phyloP scores from a whole-genome alignment of 1,284 basidiomycete genomes.

The Ustilago crameri region DNA sequence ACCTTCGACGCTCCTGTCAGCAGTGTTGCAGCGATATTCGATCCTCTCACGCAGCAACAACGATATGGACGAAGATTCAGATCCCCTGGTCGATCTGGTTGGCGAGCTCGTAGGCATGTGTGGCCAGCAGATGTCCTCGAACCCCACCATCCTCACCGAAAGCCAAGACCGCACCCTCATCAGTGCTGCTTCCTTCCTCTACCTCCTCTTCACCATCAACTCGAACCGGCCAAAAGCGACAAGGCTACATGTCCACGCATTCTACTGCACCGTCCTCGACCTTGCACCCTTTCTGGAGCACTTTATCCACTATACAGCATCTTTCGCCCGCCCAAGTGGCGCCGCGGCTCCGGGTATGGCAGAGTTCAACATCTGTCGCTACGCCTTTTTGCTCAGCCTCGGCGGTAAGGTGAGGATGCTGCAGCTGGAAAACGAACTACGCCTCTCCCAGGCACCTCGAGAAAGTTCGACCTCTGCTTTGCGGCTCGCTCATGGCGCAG shows the following conservation, averaged over 20 bases:
- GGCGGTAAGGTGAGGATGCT: constrained; percentile 52
- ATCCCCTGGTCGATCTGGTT: constrained; percentile 9
- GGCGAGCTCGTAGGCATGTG: constrained; percentile 42
- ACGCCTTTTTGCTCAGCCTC: constrained; percentile 43
- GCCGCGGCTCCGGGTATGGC: constrained; percentile 8
- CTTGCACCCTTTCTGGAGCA: constrained; percentile 45
- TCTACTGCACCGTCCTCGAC: constrained; percentile 47
- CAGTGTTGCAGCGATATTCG: constrained; percentile 3
- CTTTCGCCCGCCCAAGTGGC: background rate
- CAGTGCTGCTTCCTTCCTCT: constrained; percentile 19
- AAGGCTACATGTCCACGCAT: constrained; percentile 18
- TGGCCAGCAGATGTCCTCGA: constrained; percentile 37
- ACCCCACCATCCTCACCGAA: constrained; percentile 35
- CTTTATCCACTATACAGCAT: constrained; percentile 28
- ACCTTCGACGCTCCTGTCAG: constrained; percentile 5
- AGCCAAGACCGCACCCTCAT: constrained; percentile 28
- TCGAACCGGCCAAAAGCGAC: constrained; percentile 5
- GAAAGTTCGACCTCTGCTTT: background rate
- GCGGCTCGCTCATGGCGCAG: constrained; percentile 6
- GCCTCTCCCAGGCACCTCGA: constrained; percentile 4
- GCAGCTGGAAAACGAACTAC: constrained; percentile 48
- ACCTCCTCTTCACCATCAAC: constrained; percentile 26
- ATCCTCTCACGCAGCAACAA: background rate
- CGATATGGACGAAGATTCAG: constrained; percentile 1
- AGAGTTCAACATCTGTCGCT: constrained; percentile 33